Evolutionary conservation across 768 basidiomycete genomes (phyloP), one percentile per base, ranked within the genome.

Genomic region (Thelephora ganbajun): DNA sequence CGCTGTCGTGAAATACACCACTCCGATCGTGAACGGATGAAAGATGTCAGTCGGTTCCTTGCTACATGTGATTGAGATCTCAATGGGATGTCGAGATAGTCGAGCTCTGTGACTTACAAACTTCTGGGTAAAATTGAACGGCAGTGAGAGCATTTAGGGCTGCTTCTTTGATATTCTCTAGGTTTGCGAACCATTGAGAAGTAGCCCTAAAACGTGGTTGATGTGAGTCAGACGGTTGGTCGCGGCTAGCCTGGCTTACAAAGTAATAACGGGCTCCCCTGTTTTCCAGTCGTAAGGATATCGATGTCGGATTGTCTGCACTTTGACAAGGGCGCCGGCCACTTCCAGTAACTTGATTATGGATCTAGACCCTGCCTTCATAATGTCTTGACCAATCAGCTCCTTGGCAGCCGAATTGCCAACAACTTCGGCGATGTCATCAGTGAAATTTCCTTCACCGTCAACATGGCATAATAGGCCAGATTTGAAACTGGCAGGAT

Each of bases 1-100:
- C 94, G 83, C 59, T 99, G 94, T 5, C 94, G 83, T 35, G 94
- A 98, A 48, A 99, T 97, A 58, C 94, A 99, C 94, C 94, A 99
- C 66, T 99, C 94, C 0, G 91, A 90, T 11, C 94, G 87, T 0
- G 83, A 83, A 2, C 69, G 74, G 45, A 97, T 72, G 61, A 90
- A 94, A 0, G 91, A 70, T 53, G 89, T 81, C 9, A 99, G 77
- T n/a, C 92, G 82, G 42, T 81, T 84, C 7, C 83, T 80, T 2
- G 91, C 93, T 96, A 52, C 3, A 23, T 30, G 26, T 33, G 5
- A 47, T 19, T 55, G 23, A 46, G 33, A 23, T 18, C 33, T 42
- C 5, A n/a, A 43, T 18, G 23, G 12, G 22, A 42, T 39, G 2
- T 11, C 9, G 33, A 48, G 19, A 20, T 13, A 5, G 18, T 11